Conservation (phyloP, 2,329 filamentous ascomycete genomes). For the Cercospora sp. region DNA sequence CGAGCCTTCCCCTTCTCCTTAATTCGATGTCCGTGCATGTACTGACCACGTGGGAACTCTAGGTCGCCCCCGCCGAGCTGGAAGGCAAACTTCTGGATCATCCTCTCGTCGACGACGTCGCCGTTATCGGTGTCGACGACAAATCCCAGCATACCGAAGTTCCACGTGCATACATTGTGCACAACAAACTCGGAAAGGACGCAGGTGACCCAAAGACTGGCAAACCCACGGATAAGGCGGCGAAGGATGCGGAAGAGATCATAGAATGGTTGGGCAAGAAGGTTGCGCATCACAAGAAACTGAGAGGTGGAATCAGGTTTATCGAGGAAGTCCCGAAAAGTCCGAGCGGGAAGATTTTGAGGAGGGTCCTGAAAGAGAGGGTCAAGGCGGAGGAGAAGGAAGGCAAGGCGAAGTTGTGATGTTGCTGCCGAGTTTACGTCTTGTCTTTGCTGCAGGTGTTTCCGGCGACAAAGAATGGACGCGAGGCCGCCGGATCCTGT, state of each 20-base stretch:
- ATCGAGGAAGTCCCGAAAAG: slow-evolving; percentile 51
- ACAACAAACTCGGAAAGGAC: slow-evolving; percentile 40
- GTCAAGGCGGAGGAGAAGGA: slow-evolving; percentile 45
- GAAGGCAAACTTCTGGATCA: slow-evolving; percentile 50
- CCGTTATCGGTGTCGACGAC: slow-evolving; percentile 50
- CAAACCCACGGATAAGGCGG: slow-evolving; percentile 23
- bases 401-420: slow-evolving; percentile 36
- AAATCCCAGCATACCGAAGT: slow-evolving; percentile 50
- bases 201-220: slow-evolving; percentile 34
- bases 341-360: slow-evolving; percentile 50
- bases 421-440: background rate
- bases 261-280: slow-evolving; percentile 46
- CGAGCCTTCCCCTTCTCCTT: background rate
- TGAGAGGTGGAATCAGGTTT: slow-evolving; percentile 50
- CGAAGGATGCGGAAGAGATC: slow-evolving; percentile 44
- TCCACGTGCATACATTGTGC: slow-evolving; percentile 48
- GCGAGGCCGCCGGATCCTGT: background rate
- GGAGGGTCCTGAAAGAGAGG: slow-evolving; percentile 47
- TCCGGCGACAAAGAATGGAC: background rate
- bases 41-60: background rate
- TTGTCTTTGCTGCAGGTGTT: background rate
- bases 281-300: slow-evolving; percentile 50
- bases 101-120: slow-evolving; percentile 46
- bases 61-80: slow-evolving; percentile 50
- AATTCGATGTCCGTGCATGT: background rate